phyloP scores from a whole-genome alignment of 495 filamentous ascomycete species.

The Bacidia gigantensis region DNA sequence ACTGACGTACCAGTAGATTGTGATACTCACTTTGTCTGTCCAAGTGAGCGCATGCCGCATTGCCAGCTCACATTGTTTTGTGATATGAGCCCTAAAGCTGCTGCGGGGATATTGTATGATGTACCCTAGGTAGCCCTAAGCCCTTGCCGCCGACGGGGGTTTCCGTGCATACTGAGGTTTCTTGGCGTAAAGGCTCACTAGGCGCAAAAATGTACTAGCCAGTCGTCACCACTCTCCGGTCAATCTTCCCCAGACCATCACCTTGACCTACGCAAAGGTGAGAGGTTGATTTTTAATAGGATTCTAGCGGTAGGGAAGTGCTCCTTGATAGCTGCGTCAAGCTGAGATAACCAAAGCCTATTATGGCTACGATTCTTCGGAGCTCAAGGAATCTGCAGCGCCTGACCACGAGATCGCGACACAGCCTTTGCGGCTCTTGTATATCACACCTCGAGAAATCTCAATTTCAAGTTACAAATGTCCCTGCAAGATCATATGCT shows the following conservation, averaged over 20 bases:
- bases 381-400: constrained; percentile 51
- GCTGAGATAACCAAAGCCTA: too few species aligned
- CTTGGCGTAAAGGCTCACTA: too few species aligned
- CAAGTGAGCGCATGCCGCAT: constrained; percentile 44
- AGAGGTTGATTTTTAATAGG: background rate
- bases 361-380: constrained; percentile 52
- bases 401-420: constrained; percentile 40
- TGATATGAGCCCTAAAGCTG: background rate
- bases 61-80: background rate
- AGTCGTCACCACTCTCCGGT: too few species aligned
- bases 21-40: constrained; percentile 41
- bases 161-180: too few species aligned
- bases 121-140: too few species aligned
- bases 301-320: too few species aligned
- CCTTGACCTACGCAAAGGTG: too few species aligned
- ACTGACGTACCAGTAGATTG: background rate
- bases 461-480: constrained; percentile 31
- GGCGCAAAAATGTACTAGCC: too few species aligned
- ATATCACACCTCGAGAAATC: constrained; percentile 26
- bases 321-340: too few species aligned
- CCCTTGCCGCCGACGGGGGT: too few species aligned
- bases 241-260: too few species aligned
- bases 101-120: too few species aligned
- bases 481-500: constrained; percentile 41
- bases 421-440: constrained; percentile 29